Percentiles rank a stretch among this genome's conserved stretches.
These are phyloP conservation scores for Rhodotorula sp. DNA, from an alignment of 1,284 basidiomycete species.

Conservation along the genomic window DNA sequence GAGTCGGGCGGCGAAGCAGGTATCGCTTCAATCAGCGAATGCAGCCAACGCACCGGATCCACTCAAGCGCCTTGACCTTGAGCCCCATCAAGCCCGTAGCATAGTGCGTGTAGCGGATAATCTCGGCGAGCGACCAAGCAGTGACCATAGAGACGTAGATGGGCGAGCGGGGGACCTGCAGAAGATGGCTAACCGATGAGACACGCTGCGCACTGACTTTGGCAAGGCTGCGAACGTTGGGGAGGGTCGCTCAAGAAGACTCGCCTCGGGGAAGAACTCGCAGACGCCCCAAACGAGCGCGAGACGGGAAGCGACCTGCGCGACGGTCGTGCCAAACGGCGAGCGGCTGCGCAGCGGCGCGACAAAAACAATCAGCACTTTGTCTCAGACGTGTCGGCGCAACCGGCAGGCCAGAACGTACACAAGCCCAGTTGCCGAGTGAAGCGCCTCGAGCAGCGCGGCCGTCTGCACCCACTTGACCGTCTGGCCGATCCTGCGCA, in stretches of 20 bases:
- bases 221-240: no score
- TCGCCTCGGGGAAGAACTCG: slow-evolving; percentile 58
- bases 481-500: slow-evolving; percentile 59
- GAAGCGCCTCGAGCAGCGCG: slow-evolving; percentile 78
- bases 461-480: slow-evolving; percentile 77
- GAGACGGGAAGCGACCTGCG: slow-evolving; percentile 82
- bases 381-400: neutral
- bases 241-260: slow-evolving; percentile 15
- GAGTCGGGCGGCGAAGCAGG: neutral
- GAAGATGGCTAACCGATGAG: neutral
- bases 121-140: slow-evolving; percentile 90
- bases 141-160: slow-evolving; percentile 88
- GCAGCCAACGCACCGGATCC: slow-evolving; percentile 51
- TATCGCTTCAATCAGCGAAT: neutral
- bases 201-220: no score
- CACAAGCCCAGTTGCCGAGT: slow-evolving; percentile 79
- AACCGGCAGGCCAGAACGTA: neutral
- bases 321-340: slow-evolving; percentile 76
- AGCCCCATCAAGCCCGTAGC: slow-evolving; percentile 65
- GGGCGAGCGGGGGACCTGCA: slow-evolving; percentile 69
- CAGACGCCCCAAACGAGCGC: slow-evolving; percentile 85
- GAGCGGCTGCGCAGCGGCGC: slow-evolving; percentile 17
- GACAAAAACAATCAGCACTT: neutral
- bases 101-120: slow-evolving; percentile 91
- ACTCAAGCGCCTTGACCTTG: slow-evolving; percentile 52